A percentile compares a stretch with the other conserved stretches of the same genome.
Conservation (phyloP, 106 monocot species). For the Amphibolis antarctica region DNA sequence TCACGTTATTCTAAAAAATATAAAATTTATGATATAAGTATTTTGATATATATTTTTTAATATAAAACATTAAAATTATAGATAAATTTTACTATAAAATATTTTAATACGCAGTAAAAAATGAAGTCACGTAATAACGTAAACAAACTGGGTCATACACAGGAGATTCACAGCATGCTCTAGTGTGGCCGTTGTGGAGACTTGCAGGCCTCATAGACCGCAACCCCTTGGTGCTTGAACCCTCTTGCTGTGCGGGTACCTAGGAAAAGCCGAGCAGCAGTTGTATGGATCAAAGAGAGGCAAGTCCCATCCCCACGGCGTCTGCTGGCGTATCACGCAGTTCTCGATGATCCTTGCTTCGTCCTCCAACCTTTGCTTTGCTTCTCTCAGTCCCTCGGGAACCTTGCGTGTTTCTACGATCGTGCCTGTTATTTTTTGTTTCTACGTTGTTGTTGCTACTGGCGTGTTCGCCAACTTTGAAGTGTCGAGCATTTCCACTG, state of each 20-base stretch:
- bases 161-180: constrained; percentile 30
- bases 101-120: too few relatives aligned
- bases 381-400: constrained; percentile 28
- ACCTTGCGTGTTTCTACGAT: background rate
- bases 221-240: background rate
- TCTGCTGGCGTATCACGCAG: constrained; percentile 25
- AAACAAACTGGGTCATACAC: constrained; percentile 27
- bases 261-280: constrained; percentile 11
- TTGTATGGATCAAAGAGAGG: constrained; percentile 66
- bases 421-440: background rate
- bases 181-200: constrained; percentile 4
- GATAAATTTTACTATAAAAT: too few relatives aligned
- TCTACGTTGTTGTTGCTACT: background rate
- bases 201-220: background rate
- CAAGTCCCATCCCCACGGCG: constrained; percentile 1
- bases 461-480: background rate
- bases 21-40: too few relatives aligned
- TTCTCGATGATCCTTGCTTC: constrained; percentile 61
- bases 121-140: too few relatives aligned
- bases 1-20: too few relatives aligned
- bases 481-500: constrained; percentile 9
- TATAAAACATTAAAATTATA: too few relatives aligned
- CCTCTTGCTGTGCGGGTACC: constrained; percentile 36
- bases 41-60: too few relatives aligned
- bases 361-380: constrained; percentile 38